Evolutionary conservation across 2,329 filamentous ascomycete genomes (phyloP), one percentile per base, ranked within the genome.

Genomic region (Amesomyces nigricolor): DNA sequence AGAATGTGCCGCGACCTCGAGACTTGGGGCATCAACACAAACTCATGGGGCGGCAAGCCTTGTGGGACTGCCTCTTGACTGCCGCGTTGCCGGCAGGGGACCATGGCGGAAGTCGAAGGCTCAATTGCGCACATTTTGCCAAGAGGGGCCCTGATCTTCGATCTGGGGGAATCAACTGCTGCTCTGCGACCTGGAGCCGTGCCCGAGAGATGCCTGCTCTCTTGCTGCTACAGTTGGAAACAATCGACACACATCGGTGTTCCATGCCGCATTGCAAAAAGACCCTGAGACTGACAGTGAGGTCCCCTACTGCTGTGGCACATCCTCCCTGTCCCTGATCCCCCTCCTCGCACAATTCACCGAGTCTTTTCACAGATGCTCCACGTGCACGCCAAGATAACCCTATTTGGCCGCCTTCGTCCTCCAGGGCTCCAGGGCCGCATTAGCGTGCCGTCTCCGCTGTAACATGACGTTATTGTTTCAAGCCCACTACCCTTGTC

Each of bases 401-500:
- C 32, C 32, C 32, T 35, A 35, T 35, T 35, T 35, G 32, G 11
- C 32, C 11, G 4, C 32, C 32, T 35, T 35, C 8, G 4, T 14
- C 19, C 37, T 42, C 14, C 14, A 38, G 38, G 37, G 38, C n/a
- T 29, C 29, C 44, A 49, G 11, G 7, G 13, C 38, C 32, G 32
- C 32, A 35, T 35, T 35, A 13, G 32, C 32, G 9, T 35, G 32
- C 32, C 11, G 32, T 35, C 8, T 35, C 32, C 32, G 7, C 11
- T 35, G 32, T 13, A 13, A 35, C 32, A 53, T 60, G 58, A 60
- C 58, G 58, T 60, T 55, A 60, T 38, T 47, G 55, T 46, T 58
- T 51, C 54, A 52, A 35, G 7, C 43, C 4, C 7, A 14, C n/a
- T 19, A 19, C 29, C 51, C 40, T 43, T 26, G 46, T 45, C 54